Percentiles rank a stretch among this genome's conserved stretches.
phyloP scores from a whole-genome alignment of 2,329 filamentous ascomycete genomes.

The Phialemonium atrogriseum region DNA sequence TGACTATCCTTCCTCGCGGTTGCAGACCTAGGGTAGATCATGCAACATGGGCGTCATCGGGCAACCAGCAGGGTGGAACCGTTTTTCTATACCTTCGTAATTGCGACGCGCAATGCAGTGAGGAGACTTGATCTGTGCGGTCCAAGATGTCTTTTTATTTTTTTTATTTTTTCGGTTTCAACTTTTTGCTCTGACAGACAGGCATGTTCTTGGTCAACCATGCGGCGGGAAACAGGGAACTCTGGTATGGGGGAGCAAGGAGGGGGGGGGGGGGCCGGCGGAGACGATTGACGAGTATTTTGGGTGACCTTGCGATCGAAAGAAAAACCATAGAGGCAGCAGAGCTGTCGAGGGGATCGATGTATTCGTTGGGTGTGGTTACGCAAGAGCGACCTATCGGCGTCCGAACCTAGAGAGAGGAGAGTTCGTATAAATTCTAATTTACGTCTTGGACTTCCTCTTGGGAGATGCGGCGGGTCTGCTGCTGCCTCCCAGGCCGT shows the following conservation, averaged over 20 bases:
- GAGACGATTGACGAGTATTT: not conserved
- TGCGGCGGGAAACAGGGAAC: not conserved
- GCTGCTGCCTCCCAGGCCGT: conserved; percentile 62
- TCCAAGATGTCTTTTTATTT: too few relatives aligned
- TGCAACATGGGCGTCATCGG: too few relatives aligned
- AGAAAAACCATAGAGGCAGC: conserved; percentile 1
- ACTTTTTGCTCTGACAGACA: too few relatives aligned
- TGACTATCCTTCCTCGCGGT: too few relatives aligned
- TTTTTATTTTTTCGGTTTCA: too few relatives aligned
- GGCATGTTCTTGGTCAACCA: conserved; percentile 1
- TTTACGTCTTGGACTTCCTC: conserved; percentile 61
- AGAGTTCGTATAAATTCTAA: conserved; percentile 66
- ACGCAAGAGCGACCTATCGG: conserved; percentile 54
- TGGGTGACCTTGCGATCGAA: not conserved
- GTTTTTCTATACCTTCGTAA: too few relatives aligned
- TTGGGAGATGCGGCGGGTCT: conserved; percentile 58
- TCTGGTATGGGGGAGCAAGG: conserved; percentile 1
- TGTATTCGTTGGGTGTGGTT: conserved; percentile 6
- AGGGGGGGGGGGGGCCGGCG: not conserved
- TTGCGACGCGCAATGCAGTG: too few relatives aligned
- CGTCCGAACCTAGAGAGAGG: conserved; percentile 87
- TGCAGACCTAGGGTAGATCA: too few relatives aligned
- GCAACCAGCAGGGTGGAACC: too few relatives aligned
- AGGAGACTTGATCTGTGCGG: too few relatives aligned
- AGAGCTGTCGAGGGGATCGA: conserved; percentile 2